A percentile compares a stretch with the other conserved stretches of the same genome.
These are phyloP conservation scores for Cardiospermum halicacabum DNA, from an alignment of 345 rosid species.

Conservation along the genomic window DNA sequence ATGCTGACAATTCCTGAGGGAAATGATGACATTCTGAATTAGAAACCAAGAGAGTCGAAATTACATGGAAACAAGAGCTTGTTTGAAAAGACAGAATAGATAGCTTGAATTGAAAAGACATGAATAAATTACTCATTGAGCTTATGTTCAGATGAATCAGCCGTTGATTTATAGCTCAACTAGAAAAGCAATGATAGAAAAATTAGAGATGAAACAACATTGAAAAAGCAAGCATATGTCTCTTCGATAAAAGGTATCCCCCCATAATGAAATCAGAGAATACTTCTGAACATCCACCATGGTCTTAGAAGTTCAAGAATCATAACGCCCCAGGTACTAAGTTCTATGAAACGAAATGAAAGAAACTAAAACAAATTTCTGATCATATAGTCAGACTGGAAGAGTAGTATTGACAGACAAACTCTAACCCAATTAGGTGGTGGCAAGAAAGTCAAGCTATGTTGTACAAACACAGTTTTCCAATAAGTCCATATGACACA, in stretches of 20 bases:
- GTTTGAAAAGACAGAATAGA: background rate
- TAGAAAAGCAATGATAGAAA: background rate
- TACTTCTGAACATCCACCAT: background rate
- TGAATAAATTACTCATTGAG: background rate
- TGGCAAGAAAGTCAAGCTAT: background rate
- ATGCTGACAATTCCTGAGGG: background rate
- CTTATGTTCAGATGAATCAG: no score
- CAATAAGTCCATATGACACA: background rate
- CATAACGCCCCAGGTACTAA: background rate
- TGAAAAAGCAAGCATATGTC: no score
- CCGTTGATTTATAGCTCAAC: no score
- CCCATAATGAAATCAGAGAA: no score
- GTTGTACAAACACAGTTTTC: background rate
- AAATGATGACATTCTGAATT: background rate
- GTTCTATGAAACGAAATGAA: background rate
- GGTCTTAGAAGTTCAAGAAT: background rate
- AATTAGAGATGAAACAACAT: no score
- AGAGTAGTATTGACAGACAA: background rate
- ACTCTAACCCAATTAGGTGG: background rate
- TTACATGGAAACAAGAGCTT: background rate
- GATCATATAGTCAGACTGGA: background rate
- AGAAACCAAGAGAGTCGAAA: background rate
- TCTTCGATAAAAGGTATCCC: no score
- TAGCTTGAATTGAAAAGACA: background rate
- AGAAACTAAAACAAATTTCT: background rate